A percentile compares a stretch with the other conserved stretches of the same genome.
Conservation (phyloP, 225 moss, liverwort and hornwort species). For the Asterella californica region DNA sequence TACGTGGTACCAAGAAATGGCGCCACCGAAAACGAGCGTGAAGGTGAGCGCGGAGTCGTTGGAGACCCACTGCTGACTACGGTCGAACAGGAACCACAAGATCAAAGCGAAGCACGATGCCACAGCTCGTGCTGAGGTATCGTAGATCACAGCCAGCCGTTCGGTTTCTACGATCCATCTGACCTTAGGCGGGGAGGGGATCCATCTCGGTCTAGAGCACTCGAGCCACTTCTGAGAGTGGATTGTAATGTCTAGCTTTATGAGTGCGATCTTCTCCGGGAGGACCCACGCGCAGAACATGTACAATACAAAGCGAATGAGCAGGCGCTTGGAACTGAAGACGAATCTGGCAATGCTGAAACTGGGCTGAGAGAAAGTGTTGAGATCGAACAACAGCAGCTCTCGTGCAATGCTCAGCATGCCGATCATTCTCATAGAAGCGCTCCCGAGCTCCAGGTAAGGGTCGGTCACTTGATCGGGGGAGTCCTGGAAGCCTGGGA, state of each 20-base stretch:
- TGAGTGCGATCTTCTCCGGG: conserved; percentile 5
- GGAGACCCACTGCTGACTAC: too few relatives aligned
- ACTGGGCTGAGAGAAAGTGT: background rate
- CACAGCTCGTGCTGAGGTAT: background rate
- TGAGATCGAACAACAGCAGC: background rate
- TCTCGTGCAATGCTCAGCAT: conserved; percentile 10
- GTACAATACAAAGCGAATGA: background rate
- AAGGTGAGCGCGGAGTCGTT: background rate
- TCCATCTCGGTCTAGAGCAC: conserved; percentile 2
- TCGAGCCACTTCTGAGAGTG: conserved; percentile 11
- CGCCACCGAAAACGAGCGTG: conserved; percentile 5
- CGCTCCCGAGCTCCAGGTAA: conserved; percentile 8
- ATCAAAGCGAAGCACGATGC: conserved; percentile 5
- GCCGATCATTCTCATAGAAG: conserved; percentile 3
- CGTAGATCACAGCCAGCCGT: conserved; percentile 6
- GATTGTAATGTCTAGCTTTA: conserved; percentile 4
- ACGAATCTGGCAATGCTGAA: background rate
- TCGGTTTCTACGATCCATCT: conserved; percentile 13
- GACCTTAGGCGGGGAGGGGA: background rate
- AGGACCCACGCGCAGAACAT: conserved; percentile 11
- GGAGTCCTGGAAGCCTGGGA: background rate
- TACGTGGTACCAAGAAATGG: conserved; percentile 5
- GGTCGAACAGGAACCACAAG: background rate
- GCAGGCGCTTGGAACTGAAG: background rate
- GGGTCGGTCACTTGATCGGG: background rate